These are phyloP conservation scores for Solanum piurae DNA, from an alignment of 257 asterid genomes.

Conservation along the genomic window DNA sequence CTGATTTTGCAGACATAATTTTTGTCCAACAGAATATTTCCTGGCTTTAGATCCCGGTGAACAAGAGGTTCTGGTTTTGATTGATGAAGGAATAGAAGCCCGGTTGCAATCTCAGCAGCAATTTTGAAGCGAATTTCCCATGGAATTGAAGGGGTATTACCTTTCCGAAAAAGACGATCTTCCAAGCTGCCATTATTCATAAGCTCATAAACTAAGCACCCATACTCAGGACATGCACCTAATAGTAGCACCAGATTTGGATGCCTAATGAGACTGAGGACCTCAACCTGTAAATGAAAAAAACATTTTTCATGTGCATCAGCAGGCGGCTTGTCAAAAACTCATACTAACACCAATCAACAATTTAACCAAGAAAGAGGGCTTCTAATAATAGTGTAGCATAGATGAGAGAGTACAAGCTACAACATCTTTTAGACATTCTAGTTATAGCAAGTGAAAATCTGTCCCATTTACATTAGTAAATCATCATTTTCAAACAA, in stretches of 20 bases:
- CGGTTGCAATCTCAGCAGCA: conserved; percentile 65
- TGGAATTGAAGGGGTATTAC: conserved; percentile 64
- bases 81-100: conserved; percentile 73
- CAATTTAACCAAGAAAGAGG: background rate
- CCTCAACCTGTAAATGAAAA: conserved; percentile 39
- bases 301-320: background rate
- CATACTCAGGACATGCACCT: conserved; percentile 82
- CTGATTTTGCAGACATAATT: conserved; percentile 66
- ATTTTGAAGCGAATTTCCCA: conserved; percentile 65
- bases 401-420: background rate
- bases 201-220: conserved; percentile 76
- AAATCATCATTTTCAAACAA: background rate
- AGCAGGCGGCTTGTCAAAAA: background rate
- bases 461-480: background rate
- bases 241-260: conserved; percentile 78
- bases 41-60: conserved; percentile 81
- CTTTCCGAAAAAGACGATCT: conserved; percentile 58
- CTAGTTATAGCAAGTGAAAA: background rate
- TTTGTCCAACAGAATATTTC: conserved; percentile 54
- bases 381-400: background rate
- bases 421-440: background rate
- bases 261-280: conserved; percentile 61
- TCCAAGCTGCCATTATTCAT: conserved; percentile 76
- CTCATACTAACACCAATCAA: background rate
- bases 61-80: conserved; percentile 77